A percentile compares a stretch with the other conserved stretches of the same genome.
Evolutionary conservation across 805 yeast species (phyloP).

Genomic region (Tetrapisispora taiwanensis): DNA sequence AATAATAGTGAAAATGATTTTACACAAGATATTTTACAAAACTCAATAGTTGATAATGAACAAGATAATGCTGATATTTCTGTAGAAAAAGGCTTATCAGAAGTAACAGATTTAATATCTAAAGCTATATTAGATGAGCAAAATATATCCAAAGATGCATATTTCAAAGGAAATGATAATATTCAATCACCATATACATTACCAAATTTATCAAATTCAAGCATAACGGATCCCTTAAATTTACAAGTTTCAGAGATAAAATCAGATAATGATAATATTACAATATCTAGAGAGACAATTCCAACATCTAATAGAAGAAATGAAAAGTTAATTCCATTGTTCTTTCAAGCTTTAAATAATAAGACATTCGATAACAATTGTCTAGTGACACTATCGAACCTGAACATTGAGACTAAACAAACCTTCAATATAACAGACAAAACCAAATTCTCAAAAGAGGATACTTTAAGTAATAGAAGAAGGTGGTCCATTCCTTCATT

Average conservation of each 20-base stretch:
- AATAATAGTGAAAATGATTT: neutral
- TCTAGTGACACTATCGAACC: no score
- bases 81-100: neutral
- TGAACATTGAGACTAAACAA: no score
- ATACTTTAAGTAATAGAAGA: neutral
- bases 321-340: no score
- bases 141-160: neutral
- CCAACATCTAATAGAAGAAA: no score
- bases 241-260: no score
- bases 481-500: neutral
- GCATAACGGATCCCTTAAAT: neutral
- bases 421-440: no score
- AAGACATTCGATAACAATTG: no score
- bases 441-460: no score
- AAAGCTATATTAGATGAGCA: neutral
- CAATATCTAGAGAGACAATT: neutral
- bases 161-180: neutral
- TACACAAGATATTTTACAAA: neutral
- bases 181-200: neutral
- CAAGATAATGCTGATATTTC: neutral
- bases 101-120: neutral
- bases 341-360: no score
- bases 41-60: neutral
- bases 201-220: neutral
- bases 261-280: no score